Evolutionary conservation across 805 yeast species (phyloP).

Genomic region (Pichia rugopelliculosa): DNA sequence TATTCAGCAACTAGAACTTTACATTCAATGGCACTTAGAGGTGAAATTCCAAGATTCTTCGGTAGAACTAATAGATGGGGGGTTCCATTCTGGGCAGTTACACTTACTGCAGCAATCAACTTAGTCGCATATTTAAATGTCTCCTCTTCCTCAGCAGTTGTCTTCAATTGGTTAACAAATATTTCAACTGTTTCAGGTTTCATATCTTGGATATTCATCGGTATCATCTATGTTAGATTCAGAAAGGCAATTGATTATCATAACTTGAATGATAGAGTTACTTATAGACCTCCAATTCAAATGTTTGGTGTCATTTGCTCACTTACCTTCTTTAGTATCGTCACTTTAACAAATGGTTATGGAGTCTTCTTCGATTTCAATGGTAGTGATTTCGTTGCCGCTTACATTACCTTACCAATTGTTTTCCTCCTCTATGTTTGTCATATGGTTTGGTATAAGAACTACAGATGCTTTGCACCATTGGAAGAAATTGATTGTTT

Average conservation of each 20-base stretch:
- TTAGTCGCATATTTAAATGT: conserved; percentile 48
- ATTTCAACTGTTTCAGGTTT: conserved; percentile 62
- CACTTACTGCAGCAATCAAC: conserved; percentile 31
- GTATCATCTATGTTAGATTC: conserved; percentile 51
- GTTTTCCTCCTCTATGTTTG: conserved; percentile 47
- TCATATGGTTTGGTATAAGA: conserved; percentile 44
- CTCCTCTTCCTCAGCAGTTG: conserved; percentile 44
- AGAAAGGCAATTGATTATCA: conserved; percentile 55
- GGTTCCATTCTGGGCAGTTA: conserved; percentile 49
- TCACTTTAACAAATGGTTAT: conserved; percentile 67
- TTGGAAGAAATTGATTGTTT: conserved; percentile 52
- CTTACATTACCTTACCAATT: conserved; percentile 60
- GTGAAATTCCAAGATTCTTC: conserved; percentile 34
- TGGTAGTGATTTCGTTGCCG: conserved; percentile 56
- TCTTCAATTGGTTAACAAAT: conserved; percentile 59
- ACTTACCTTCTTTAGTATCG: conserved; percentile 40
- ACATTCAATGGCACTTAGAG: conserved; percentile 33
- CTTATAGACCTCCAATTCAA: conserved; percentile 49
- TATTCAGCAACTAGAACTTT: conserved; percentile 37
- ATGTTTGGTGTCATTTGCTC: conserved; percentile 49
- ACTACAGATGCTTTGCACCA: conserved; percentile 41
- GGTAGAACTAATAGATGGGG: conserved; percentile 38
- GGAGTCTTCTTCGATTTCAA: conserved; percentile 54
- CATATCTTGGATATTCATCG: conserved; percentile 51
- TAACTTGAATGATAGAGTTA: conserved; percentile 45